phyloP scores from a whole-genome alignment of 148 eudicot genomes.

The Rhododendron ferrugineum region DNA sequence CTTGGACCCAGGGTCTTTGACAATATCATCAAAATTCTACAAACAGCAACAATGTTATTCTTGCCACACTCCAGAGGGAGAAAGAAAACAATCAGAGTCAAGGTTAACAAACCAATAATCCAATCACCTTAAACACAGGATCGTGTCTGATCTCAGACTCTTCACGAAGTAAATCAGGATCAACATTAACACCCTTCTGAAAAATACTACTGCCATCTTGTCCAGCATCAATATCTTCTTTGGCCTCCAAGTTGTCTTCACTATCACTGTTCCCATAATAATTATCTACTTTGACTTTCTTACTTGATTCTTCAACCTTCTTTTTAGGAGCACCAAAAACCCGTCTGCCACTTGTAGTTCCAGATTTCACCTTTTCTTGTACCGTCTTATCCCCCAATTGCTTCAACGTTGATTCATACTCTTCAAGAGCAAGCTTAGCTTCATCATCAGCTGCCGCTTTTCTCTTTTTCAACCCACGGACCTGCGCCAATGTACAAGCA shows the following conservation, averaged over 20 bases:
- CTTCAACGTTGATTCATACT: slow-evolving; percentile 59
- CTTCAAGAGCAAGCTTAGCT: slow-evolving; percentile 73
- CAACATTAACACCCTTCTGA: slow-evolving; percentile 42
- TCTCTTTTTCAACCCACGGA: slow-evolving; percentile 70
- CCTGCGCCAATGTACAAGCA: slow-evolving; percentile 36
- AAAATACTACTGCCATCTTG: slow-evolving; percentile 20
- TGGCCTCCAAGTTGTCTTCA: slow-evolving; percentile 57
- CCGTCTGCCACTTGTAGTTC: slow-evolving; percentile 55
- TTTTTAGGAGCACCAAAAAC: slow-evolving; percentile 68
- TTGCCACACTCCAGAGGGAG: slow-evolving; percentile 9
- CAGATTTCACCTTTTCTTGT: slow-evolving; percentile 23
- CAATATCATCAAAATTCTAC: slow-evolving; percentile 58
- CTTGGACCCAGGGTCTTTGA: slow-evolving; percentile 55
- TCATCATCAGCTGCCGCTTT: slow-evolving; percentile 79
- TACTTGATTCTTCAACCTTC: slow-evolving; percentile 31
- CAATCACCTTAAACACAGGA: slow-evolving; percentile 55
- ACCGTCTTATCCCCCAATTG: slow-evolving; percentile 34
- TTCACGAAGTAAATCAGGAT: slow-evolving; percentile 70
- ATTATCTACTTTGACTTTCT: slow-evolving; percentile 38
- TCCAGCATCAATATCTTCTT: slow-evolving; percentile 26
- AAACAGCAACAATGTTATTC: slow-evolving; percentile 6
- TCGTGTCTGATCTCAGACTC: slow-evolving; percentile 53
- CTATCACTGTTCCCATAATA: slow-evolving; percentile 66
- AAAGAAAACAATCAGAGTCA: slow-evolving; percentile 12
- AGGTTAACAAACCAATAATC: background rate